Conservation (phyloP, 2,329 filamentous ascomycete genomes). For the Sporothrix pallida region DNA sequence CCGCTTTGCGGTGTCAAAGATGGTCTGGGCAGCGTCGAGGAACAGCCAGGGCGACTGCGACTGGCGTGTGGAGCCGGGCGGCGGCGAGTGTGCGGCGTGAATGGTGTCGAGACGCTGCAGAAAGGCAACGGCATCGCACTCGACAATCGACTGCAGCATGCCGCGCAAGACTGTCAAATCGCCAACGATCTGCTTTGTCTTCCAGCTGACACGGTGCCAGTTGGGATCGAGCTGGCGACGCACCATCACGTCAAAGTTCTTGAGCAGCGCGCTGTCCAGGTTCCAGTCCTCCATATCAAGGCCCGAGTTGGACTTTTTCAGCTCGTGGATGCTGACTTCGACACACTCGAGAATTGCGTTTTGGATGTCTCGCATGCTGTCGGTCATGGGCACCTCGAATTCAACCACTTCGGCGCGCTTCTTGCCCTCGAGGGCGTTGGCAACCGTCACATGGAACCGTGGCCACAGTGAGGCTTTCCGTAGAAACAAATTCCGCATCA, state of each 20-base stretch:
- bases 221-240: slow-evolving; percentile 91
- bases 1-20: slow-evolving; percentile 87
- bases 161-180: slow-evolving; percentile 83
- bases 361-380: slow-evolving; percentile 90
- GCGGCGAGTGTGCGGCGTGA: slow-evolving; percentile 85
- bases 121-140: slow-evolving; percentile 89
- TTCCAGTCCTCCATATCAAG: slow-evolving; percentile 98
- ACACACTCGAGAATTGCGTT: slow-evolving; percentile 95
- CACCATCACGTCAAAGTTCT: slow-evolving; percentile 88
- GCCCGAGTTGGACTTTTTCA: slow-evolving; percentile 88
- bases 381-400: slow-evolving; percentile 93
- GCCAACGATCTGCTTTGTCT: slow-evolving; percentile 91
- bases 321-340: slow-evolving; percentile 88
- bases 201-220: slow-evolving; percentile 95
- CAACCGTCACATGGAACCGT: slow-evolving; percentile 88
- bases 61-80: slow-evolving; percentile 83
- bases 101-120: slow-evolving; percentile 94
- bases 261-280: slow-evolving; percentile 87
- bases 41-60: slow-evolving; percentile 96
- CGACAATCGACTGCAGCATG: slow-evolving; percentile 80
- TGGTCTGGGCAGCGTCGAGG: slow-evolving; percentile 89
- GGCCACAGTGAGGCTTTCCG: slow-evolving; percentile 90
- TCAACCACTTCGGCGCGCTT: slow-evolving; percentile 97
- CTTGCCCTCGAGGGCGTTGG: slow-evolving; percentile 85
- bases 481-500: slow-evolving; percentile 92